Evolutionary conservation across 495 filamentous ascomycete genomes (phyloP).

Genomic region (Umbilicaria muhlenbergii): DNA sequence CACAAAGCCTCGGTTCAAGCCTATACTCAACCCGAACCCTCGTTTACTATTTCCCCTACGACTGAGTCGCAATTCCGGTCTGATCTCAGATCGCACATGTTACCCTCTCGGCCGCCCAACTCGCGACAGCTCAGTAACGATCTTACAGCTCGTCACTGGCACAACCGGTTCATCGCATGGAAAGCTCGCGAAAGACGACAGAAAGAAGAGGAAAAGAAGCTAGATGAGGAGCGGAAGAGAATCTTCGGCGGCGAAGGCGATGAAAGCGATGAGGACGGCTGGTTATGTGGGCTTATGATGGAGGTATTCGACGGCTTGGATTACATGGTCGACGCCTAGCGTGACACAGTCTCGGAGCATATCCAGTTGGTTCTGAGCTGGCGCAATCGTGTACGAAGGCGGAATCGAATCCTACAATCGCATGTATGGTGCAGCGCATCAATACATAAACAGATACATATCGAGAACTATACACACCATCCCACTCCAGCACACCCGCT

Average conservation of each 20-base stretch:
- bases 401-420: no score
- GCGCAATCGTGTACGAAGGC: not conserved
- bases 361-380: not conserved
- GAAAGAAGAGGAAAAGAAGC: slow-evolving; percentile 8
- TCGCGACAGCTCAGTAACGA: not conserved
- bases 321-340: not conserved
- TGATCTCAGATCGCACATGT: no score
- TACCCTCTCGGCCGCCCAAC: no score
- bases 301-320: slow-evolving; percentile 12
- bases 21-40: no score
- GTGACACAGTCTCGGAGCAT: not conserved
- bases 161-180: slow-evolving; percentile 10
- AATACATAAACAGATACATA: no score
- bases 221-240: slow-evolving; percentile 7
- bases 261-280: slow-evolving; percentile 6
- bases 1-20: not conserved
- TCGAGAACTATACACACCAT: no score
- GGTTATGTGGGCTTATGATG: slow-evolving; percentile 10
- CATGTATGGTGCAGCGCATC: no score
- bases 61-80: no score
- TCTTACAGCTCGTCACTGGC: slow-evolving; percentile 8
- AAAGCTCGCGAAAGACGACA: slow-evolving; percentile 6
- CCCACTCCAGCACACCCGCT: no score
- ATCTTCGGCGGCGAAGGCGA: slow-evolving; percentile 12
- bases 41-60: no score